Conservation (phyloP, 768 basidiomycete species). For the Lentinula detonsa region DNA sequence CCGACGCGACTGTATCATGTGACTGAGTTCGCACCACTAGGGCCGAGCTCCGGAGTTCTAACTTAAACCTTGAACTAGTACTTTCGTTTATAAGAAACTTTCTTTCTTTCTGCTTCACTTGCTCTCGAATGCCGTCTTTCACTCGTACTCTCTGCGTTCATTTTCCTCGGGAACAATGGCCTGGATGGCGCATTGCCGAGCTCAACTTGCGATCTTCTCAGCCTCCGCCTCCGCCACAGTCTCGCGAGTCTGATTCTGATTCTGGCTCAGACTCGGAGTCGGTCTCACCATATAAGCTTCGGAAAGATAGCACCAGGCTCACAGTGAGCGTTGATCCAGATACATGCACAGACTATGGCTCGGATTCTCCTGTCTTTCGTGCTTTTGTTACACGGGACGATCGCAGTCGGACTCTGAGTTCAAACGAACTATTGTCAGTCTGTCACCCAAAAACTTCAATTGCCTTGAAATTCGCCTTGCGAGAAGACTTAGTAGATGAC, state of each 20-base stretch:
- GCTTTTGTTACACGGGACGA: slow-evolving; percentile 12
- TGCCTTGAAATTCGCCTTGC: slow-evolving; percentile 31
- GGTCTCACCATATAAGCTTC: neutral
- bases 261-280: slow-evolving; percentile 7
- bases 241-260: neutral
- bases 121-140: neutral
- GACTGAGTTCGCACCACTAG: neutral
- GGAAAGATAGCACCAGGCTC: neutral
- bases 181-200: slow-evolving; percentile 28
- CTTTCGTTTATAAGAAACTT: neutral
- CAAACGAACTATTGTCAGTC: slow-evolving; percentile 2
- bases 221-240: neutral
- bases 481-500: slow-evolving; percentile 28
- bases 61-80: neutral
- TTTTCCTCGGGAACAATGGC: slow-evolving; percentile 26
- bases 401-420: neutral
- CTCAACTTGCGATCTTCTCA: slow-evolving; percentile 18
- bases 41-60: neutral
- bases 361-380: slow-evolving; percentile 32
- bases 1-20: neutral
- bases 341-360: slow-evolving; percentile 25
- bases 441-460: neutral
- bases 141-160: slow-evolving; percentile 20
- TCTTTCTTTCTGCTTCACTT: neutral
- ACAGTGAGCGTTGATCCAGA: slow-evolving; percentile 25